Percentiles rank a stretch among this genome's conserved stretches.
phyloP scores from a whole-genome alignment of 73 alveolate species.

The Uronychia setigera region DNA sequence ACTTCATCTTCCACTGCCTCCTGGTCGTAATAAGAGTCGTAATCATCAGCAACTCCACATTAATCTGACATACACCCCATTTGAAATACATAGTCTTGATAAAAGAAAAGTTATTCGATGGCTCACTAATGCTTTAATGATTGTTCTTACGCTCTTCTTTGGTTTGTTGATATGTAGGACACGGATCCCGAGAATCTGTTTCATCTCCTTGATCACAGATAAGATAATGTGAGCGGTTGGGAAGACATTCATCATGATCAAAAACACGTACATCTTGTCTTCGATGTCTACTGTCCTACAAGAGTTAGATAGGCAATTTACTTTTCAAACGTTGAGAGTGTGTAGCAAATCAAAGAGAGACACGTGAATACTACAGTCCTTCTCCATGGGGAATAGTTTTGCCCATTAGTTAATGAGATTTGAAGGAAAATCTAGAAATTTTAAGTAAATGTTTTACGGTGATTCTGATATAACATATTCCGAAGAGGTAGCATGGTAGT shows the following conservation, averaged over 20 bases:
- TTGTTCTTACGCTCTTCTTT: too few species aligned
- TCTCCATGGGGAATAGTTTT: neutral
- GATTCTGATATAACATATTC: neutral
- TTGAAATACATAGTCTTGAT: too few species aligned
- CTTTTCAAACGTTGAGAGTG: neutral
- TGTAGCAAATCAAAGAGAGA: neutral
- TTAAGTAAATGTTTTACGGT: neutral
- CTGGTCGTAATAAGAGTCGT: too few species aligned
- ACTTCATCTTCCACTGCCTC: too few species aligned
- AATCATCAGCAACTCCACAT: too few species aligned
- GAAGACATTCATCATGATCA: neutral
- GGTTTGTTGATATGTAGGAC: constrained; percentile 25
- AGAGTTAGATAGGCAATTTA: neutral
- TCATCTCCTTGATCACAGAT: neutral
- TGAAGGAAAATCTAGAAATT: neutral
- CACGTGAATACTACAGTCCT: neutral
- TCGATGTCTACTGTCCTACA: neutral
- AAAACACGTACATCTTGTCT: neutral
- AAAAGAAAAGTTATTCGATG: too few species aligned
- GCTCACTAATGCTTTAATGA: too few species aligned
- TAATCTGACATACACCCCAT: too few species aligned
- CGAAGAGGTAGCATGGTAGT: constrained; percentile 1
- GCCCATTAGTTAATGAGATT: neutral
- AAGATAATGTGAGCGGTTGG: neutral
- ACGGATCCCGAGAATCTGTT: neutral